Evolutionary conservation across 495 filamentous ascomycete species (phyloP).

Genomic region (Hapsidospora chrysogenum): DNA sequence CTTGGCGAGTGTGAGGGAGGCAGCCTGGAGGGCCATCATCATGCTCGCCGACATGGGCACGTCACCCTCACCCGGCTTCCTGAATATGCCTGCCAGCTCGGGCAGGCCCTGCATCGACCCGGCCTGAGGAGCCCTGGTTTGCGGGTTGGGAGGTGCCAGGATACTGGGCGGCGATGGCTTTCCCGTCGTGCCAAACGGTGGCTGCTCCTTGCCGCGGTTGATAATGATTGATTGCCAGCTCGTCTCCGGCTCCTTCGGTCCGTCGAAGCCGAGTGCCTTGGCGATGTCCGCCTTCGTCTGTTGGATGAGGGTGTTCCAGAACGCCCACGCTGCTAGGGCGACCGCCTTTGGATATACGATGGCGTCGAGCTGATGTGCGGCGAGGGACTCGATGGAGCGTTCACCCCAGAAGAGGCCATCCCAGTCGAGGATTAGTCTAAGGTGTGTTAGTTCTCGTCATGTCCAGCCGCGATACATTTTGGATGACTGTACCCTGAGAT

Average conservation of each 20-base stretch:
- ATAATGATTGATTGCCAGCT: slow-evolving; percentile 9
- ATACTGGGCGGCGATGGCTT: too few species aligned
- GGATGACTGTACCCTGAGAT: slow-evolving; percentile 18
- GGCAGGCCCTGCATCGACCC: too few species aligned
- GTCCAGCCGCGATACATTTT: not conserved
- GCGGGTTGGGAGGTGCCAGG: too few species aligned
- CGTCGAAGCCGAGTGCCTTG: slow-evolving; percentile 16
- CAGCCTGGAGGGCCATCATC: slow-evolving; percentile 1
- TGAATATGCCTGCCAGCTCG: too few species aligned
- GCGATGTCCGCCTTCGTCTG: slow-evolving; percentile 10
- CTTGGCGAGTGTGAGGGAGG: not conserved
- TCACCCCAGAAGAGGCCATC: slow-evolving; percentile 12
- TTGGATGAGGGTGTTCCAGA: slow-evolving; percentile 13
- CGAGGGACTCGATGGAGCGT: slow-evolving; percentile 12
- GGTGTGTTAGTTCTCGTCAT: slow-evolving; percentile 4
- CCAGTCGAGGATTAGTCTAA: slow-evolving; percentile 16
- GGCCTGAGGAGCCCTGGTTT: too few species aligned
- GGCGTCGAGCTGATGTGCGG: slow-evolving; percentile 12
- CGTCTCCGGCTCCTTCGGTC: slow-evolving; percentile 1
- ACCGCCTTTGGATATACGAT: slow-evolving; percentile 18
- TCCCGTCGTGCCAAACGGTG: not conserved
- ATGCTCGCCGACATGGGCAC: too few species aligned
- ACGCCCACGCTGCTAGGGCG: slow-evolving; percentile 15
- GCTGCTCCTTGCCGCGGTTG: not conserved
- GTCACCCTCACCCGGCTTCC: too few species aligned